A percentile compares a stretch with the other conserved stretches of the same genome.
Evolutionary conservation across 2,329 filamentous ascomycete genomes (phyloP).

Genomic region (Fusarium equiseti): DNA sequence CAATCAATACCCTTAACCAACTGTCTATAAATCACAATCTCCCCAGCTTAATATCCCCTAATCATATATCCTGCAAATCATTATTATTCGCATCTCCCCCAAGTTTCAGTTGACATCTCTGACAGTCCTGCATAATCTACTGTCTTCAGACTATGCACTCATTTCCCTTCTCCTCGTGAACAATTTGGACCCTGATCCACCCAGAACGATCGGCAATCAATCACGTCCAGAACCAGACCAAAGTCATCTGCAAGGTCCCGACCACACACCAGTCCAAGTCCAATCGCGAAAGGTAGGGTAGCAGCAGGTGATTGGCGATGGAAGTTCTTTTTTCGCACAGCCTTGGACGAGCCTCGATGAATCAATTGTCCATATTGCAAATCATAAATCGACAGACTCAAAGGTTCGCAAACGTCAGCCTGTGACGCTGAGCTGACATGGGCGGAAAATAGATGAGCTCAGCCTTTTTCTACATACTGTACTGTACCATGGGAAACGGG

Average conservation of each 20-base stretch:
- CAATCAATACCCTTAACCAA: not conserved
- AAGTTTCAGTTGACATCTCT: slow-evolving; percentile 7
- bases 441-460: slow-evolving; percentile 22
- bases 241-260: slow-evolving; percentile 46
- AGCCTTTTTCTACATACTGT: slow-evolving; percentile 20
- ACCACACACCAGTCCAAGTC: slow-evolving; percentile 20
- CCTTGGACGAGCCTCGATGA: slow-evolving; percentile 21
- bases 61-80: slow-evolving; percentile 3
- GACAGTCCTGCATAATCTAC: slow-evolving; percentile 33
- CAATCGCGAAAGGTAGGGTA: slow-evolving; percentile 20
- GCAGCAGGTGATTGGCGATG: slow-evolving; percentile 39
- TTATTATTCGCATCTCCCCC: slow-evolving; percentile 9
- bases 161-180: slow-evolving; percentile 7
- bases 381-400: not conserved
- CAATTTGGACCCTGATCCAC: slow-evolving; percentile 50
- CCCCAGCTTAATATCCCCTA: not conserved
- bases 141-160: slow-evolving; percentile 1
- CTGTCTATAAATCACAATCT: not conserved
- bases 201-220: slow-evolving; percentile 32
- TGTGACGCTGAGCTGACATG: slow-evolving; percentile 32
- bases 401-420: slow-evolving; percentile 4
- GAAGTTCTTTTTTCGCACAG: slow-evolving; percentile 20
- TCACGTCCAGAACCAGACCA: slow-evolving; percentile 27
- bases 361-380: not conserved
- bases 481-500: slow-evolving; percentile 27